phyloP scores from a whole-genome alignment of 176 grass and related monocot species.

The Zoysia japonica region DNA sequence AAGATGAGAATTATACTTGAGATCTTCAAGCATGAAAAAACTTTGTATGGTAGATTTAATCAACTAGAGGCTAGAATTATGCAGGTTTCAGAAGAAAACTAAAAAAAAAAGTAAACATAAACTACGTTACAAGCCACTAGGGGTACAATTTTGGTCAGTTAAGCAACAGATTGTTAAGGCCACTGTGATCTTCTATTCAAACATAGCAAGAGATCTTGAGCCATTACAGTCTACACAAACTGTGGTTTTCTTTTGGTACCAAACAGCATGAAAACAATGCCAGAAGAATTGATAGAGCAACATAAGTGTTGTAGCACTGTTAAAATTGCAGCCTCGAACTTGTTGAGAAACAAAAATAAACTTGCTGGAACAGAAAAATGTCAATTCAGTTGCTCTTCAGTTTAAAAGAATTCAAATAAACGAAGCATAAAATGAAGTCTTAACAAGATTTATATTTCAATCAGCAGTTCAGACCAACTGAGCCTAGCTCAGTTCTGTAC shows the following conservation, averaged over 20 bases:
- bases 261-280: background rate
- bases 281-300: background rate
- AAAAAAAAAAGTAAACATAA: constrained; percentile 26
- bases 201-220: background rate
- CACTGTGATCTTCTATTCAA: constrained; percentile 17
- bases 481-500: background rate
- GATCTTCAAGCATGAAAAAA: constrained; percentile 16
- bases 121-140: constrained; percentile 15
- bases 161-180: constrained; percentile 1
- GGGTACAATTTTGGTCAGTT: constrained; percentile 12
- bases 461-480: background rate
- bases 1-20: constrained; percentile 13
- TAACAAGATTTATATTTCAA: background rate
- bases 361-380: background rate
- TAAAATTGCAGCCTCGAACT: background rate
- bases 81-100: background rate
- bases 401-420: background rate
- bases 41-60: background rate
- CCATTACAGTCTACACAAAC: background rate
- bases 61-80: constrained; percentile 16
- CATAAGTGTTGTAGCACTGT: background rate
- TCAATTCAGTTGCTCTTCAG: background rate
- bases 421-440: background rate
- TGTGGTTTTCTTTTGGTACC: background rate
- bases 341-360: background rate